Percentiles rank a stretch among this genome's conserved stretches.
Conservation (phyloP, 2,329 filamentous ascomycete genomes). For the Botrytis paeoniae region DNA sequence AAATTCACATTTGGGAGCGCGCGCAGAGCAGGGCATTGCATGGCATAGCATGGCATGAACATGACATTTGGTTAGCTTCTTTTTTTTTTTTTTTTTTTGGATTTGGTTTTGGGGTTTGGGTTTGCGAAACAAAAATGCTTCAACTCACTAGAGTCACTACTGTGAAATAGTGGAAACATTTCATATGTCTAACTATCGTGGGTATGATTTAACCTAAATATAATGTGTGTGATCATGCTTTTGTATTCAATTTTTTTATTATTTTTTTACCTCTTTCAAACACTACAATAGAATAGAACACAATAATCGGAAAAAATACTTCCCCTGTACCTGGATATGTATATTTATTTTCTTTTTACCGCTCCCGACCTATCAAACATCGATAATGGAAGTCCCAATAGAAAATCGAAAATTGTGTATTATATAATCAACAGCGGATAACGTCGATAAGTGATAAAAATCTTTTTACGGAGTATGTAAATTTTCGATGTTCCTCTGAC, state of each 20-base stretch:
- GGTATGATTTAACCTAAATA: background rate
- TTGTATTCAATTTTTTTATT: background rate
- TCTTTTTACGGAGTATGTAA: no score
- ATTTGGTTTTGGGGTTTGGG: no score
- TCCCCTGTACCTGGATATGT: background rate
- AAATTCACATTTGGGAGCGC: background rate
- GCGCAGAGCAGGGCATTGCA: background rate
- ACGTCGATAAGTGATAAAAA: constrained; percentile 1
- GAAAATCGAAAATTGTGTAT: background rate
- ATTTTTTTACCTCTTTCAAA: background rate
- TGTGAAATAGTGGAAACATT: no score
- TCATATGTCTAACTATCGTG: background rate
- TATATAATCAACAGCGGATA: constrained; percentile 3
- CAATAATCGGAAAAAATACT: background rate
- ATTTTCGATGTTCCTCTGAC: no score
- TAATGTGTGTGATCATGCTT: background rate
- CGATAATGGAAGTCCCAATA: no score
- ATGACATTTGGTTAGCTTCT: background rate
- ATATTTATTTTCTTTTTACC: background rate
- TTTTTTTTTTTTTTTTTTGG: no score
- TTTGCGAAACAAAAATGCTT: no score
- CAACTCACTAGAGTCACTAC: no score
- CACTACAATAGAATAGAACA: no score
- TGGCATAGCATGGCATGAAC: background rate
- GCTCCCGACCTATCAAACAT: background rate